phyloP scores from a whole-genome alignment of 345 rosid species.

The Raphanus raphanistrum region DNA sequence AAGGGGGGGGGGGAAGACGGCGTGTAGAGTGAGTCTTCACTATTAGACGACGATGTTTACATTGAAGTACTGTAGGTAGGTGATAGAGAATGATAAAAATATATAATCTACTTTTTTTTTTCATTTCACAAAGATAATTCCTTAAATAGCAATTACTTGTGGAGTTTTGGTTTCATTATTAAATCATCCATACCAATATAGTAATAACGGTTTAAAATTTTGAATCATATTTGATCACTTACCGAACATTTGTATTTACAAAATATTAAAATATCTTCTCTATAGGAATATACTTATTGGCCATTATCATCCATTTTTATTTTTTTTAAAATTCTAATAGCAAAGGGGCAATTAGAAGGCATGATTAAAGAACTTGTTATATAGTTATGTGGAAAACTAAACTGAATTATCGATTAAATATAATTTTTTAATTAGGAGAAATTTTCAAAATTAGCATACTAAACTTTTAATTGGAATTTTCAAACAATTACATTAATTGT shows the following conservation, averaged over 20 bases:
- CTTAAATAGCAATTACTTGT: conserved; percentile 10
- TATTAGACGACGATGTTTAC: conserved; percentile 6
- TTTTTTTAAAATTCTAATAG: too few relatives aligned
- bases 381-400: neutral
- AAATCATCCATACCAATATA: neutral
- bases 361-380: neutral
- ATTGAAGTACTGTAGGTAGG: neutral
- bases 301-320: too few relatives aligned
- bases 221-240: neutral
- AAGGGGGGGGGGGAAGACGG: neutral
- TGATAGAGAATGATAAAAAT: conserved; percentile 24
- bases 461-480: neutral
- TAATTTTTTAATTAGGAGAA: neutral
- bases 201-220: neutral
- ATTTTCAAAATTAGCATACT: neutral
- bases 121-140: conserved; percentile 3
- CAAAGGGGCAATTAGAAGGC: too few relatives aligned
- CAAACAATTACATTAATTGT: too few relatives aligned
- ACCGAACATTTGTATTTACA: neutral
- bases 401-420: too few relatives aligned
- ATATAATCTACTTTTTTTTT: conserved; percentile 8
- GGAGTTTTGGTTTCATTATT: neutral
- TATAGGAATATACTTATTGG: too few relatives aligned
- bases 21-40: neutral
- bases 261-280: neutral